Evolutionary conservation across 2,329 filamentous ascomycete genomes (phyloP), one percentile per base, ranked within the genome.

Genomic region (Penicillium aurantiogriseum): DNA sequence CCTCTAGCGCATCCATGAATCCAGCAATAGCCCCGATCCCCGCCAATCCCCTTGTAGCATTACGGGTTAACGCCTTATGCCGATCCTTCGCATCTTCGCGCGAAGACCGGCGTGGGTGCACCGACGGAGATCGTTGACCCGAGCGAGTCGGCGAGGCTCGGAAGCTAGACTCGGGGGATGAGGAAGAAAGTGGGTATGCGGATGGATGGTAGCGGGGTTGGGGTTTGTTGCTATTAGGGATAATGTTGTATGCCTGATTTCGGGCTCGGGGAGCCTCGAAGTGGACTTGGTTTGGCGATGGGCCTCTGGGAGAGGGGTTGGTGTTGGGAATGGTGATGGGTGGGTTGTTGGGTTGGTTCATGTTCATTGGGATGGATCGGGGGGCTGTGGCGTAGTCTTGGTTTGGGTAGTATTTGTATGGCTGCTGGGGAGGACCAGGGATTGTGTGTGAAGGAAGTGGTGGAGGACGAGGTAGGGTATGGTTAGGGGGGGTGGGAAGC

Each of bases 1-100:
- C 70, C 51, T 76, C 74, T 43, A 77, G 55, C n/a, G 74, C 74
- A 64, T 75, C 71, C 61, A 77, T 64, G 53, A 76, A 74, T 11
- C 73, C 73, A 6, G 72, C 72, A 54, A 75, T 71, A 15, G 74
- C 74, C 17, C 71, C 71, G 23, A 71, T 69, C 3, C 73, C 74
- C 7, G 69, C 64, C 27, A 76, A 51, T 3, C 73, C 73, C 36
- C 70, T 70, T 8, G 73, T 73, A 38, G 74, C 73, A 40, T 65
- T 70, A 35, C 74, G 67, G 43, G 67, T 67, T 15, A 74, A 52
- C 48, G 68, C 64, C 27, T 68, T 69, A 38, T 70, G 69, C 6
- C 67, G 56, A 19, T 64, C 61, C 55, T 65, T 63, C 13, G 56
- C 33, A 29, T 70, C 59, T 59, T 66, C 65, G 15, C 60, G 62